Base-by-base conservation (phyloP, 2,329 filamentous ascomycete genomes). In the Cercospora sojina region DNA sequence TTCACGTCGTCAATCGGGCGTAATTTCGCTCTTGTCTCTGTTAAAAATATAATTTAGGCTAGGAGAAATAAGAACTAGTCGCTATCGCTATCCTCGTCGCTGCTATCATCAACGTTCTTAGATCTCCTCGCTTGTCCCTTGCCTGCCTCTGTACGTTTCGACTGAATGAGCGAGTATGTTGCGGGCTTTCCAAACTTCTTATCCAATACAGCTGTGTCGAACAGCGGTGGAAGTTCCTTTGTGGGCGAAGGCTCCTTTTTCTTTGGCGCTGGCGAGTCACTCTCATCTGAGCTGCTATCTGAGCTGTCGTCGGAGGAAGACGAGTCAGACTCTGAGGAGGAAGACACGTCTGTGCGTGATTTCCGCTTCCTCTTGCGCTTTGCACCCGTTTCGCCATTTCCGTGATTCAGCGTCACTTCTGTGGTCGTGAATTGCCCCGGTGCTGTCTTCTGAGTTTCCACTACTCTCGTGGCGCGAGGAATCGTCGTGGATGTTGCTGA, bases 131-230 rank as follows among this genome's bases (percentile, higher is more conserved):
- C 18, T 35, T 29, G 10, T 51, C 31, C 25, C 20, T 56, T 55
- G 10, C 41, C 25, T 27, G 3, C 10, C 12, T 7, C 41, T 56
- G 25, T 25, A 9, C 55, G 5, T 25, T 56, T 59, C 2, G 64
- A 25, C 7, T 18, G 32, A 1, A 41, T 16, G 9, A 9, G 2
- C 7, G 43, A 47, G 23, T 64, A 60, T 25, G 55, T 56, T 5
- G 59, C 18, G 1, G 35, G 35, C 53, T 67, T 67, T 29, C 65
- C 65, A n/a, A 64, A 67, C 12, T 67, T 67, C 62, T 62, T 67
- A 32, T 67, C 65, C 9, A 67, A 38, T 1, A 67, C 49, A 5
- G 62, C 53, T 5, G 32, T n/a, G 51, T 62, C 62, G 58, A 67
- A 67, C 2, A 64, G 58, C 12, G 38, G 43, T 5, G 59, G 32